These are phyloP conservation scores for Meyerozyma athensensis DNA, from an alignment of 1,139 yeast genomes.

Conservation along the genomic window DNA sequence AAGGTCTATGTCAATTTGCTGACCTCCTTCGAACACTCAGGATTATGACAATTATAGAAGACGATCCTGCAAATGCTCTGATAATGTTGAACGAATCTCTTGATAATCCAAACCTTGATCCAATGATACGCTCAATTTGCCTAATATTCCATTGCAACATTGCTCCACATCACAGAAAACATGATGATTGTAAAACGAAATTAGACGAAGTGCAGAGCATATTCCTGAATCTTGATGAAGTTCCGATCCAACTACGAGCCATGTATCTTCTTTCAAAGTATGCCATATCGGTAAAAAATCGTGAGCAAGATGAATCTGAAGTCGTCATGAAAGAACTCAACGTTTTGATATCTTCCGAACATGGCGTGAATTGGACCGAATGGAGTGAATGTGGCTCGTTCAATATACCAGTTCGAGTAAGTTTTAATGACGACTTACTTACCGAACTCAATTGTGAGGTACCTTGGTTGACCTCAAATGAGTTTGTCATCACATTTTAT, in stretches of 20 bases:
- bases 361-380: slow-evolving; percentile 7
- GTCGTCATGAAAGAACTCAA: slow-evolving; percentile 6
- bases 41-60: neutral
- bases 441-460: neutral
- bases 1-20: neutral
- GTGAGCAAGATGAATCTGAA: slow-evolving; percentile 6
- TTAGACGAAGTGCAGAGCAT: neutral
- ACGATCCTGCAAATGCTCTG: neutral
- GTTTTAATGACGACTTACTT: neutral
- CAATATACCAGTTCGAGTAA: neutral
- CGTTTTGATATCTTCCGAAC: slow-evolving; percentile 8
- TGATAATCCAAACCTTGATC: too few relatives aligned
- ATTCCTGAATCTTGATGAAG: neutral
- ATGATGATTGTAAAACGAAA: neutral
- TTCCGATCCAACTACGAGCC: slow-evolving; percentile 8
- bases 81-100: neutral
- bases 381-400: slow-evolving; percentile 11
- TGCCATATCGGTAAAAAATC: slow-evolving; percentile 6
- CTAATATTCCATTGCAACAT: neutral
- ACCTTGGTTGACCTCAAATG: slow-evolving; percentile 10
- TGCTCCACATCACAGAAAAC: neutral
- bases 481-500: slow-evolving; percentile 10
- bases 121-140: neutral
- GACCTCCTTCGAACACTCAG: neutral
- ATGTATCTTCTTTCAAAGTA: slow-evolving; percentile 6